Conservation (phyloP, 2,329 filamentous ascomycete species). For the Bertia moriformis region DNA sequence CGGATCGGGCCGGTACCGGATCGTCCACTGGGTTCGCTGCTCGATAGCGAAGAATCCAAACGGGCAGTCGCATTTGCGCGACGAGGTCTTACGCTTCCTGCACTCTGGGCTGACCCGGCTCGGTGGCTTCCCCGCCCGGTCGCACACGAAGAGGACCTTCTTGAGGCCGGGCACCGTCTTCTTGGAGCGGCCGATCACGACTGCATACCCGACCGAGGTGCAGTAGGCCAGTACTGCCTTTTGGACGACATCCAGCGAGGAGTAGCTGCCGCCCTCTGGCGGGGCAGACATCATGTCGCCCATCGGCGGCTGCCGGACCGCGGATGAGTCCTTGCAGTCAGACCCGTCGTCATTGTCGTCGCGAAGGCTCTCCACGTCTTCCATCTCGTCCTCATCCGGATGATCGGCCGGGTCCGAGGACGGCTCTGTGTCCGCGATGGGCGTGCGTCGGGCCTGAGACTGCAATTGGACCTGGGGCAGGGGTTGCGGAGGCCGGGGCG, state of each 20-base stretch:
- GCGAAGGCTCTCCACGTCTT: conserved; percentile 25
- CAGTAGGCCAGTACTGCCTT: conserved; percentile 51
- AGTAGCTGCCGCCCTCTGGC: conserved; percentile 48
- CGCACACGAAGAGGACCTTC: conserved; percentile 54
- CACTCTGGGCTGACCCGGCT: conserved; percentile 47
- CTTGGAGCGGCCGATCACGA: conserved; percentile 54
- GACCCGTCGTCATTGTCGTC: conserved; percentile 25
- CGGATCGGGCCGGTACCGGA: conserved; percentile 46
- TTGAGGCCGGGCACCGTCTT: conserved; percentile 54
- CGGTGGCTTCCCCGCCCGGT: conserved; percentile 48
- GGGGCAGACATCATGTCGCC: conserved; percentile 47
- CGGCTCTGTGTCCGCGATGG: neutral
- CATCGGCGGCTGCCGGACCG: conserved; percentile 37
- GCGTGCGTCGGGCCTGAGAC: neutral
- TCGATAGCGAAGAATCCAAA: conserved; percentile 60
- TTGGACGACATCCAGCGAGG: conserved; percentile 49
- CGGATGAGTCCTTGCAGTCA: conserved; percentile 29
- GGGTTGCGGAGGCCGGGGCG: too few species aligned
- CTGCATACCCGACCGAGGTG: conserved; percentile 52
- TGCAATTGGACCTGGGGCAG: too few species aligned
- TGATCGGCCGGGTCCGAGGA: neutral
- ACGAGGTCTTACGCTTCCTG: conserved; percentile 51
- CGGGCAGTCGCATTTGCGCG: conserved; percentile 53
- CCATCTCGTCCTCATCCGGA: conserved; percentile 21
- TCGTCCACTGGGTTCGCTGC: conserved; percentile 52